Base-by-base conservation (phyloP, 768 basidiomycete genomes). In the Porpolomopsis calyptriformis region DNA sequence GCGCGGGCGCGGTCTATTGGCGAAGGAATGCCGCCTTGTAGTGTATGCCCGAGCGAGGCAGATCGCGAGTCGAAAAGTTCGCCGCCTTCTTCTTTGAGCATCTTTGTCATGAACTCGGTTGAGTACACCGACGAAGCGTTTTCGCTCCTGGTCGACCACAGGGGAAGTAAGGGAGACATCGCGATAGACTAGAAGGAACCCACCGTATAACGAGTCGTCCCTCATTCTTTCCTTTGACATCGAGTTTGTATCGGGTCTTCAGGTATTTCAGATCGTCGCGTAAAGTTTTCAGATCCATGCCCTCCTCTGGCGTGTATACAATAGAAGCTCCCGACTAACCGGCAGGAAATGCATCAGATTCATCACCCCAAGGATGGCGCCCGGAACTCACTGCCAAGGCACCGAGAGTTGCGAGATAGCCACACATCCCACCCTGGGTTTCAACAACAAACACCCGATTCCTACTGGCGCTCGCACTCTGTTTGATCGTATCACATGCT, bases 381-480 rank as follows among this genome's bases (percentile, higher is more conserved):
- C 16, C 16, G 25, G 10, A 4, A 74, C 89, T 63, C 53, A 94
- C 93, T 33, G 94, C 96, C 55, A 99, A 69, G 5, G 91, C 96
- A 43, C 96, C 96, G 74, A 98, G 77, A 1, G 92, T 82, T 2
- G 93, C 92, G 46, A 99, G 78, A 61, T 93, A 99, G 7, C 96
- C 96, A 60, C 89, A 96, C 59, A 85, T 83, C 7, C 94, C 96
- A 40, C 96, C 96, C 62, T 98, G 96, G 0, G 93, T 97, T 66
- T 99, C 94, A 14, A 99, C 90, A 1, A 98, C 86, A 60, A 99
- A 99, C 49, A 97, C 96, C 35, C 96, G 72, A 62, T 98, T 92
- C 51, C 96, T 65, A 58, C 91, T 96, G 4, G 96, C 94, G 46
- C 87, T 87, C 8, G 96, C 96, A 58, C 90, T 93, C 72, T 99